A percentile compares a stretch with the other conserved stretches of the same genome.
Conservation (phyloP, 345 rosid species). For the Raphanus raphanistrum region DNA sequence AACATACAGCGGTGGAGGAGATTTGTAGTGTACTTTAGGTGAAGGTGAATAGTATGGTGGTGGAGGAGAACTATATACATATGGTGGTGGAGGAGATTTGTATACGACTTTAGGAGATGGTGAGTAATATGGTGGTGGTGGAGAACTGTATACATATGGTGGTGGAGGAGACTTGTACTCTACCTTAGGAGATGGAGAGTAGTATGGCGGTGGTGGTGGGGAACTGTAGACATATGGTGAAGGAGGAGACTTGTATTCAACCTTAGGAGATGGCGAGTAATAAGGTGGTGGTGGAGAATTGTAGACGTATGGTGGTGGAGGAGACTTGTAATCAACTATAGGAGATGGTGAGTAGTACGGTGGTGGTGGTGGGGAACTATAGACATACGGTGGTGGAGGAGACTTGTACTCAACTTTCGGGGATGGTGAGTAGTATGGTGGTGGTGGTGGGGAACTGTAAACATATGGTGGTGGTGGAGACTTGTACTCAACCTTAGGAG, state of each 20-base stretch:
- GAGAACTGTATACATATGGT: not conserved
- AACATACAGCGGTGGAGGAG: constrained; percentile 19
- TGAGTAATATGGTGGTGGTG: constrained; percentile 17
- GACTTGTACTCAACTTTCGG: not conserved
- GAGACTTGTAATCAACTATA: not conserved
- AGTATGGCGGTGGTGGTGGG: constrained; percentile 4
- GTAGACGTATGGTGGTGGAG: not conserved
- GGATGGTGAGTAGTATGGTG: not conserved
- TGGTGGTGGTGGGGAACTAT: constrained; percentile 11
- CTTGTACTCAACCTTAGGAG: not conserved
- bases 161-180: constrained; percentile 13
- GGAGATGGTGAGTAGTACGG: constrained; percentile 1
- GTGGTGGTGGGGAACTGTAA: constrained; percentile 6
- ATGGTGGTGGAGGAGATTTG: constrained; percentile 21
- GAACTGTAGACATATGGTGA: not conserved
- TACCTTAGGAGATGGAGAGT: not conserved
- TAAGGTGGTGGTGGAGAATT: not conserved
- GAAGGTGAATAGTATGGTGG: constrained; percentile 10
- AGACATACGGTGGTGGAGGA: constrained; percentile 13
- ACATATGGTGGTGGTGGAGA: constrained; percentile 15
- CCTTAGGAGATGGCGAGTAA: not conserved
- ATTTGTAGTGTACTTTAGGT: not conserved
- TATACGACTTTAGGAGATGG: not conserved
- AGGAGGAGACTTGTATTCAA: not conserved
- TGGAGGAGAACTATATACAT: constrained; percentile 22